Evolutionary conservation across 768 basidiomycete genomes (phyloP), one percentile per base, ranked within the genome.

Genomic region (Mycena olivaceomarginata): DNA sequence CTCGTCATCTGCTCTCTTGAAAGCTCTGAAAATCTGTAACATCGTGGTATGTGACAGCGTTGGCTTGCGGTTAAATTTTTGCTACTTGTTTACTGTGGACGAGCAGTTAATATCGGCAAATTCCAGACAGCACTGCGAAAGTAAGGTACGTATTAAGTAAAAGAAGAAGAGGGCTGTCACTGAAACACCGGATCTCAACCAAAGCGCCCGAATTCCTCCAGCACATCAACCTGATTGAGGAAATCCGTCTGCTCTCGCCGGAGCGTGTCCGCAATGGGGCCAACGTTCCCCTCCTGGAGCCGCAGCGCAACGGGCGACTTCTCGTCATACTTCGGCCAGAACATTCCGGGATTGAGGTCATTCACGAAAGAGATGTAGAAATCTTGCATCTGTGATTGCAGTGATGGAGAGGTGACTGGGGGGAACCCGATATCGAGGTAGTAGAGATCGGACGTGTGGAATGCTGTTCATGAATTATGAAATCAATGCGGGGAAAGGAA

Each of bases 311-410:
- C 13, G 25, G 15, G 45, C 43, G 64, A 66, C n/a, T 25, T 25
- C 60, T 72, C 46, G 1, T 12, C 25, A 41, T 72, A 72, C 46
- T 51, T 53, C 20, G 70, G 70, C 70, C 70, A 64, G 37, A 15
- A 51, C 18, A 48, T 9, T 15, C 70, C 62, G 2, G 70, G 70
- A 53, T 37, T 64, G 40, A 64, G 60, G 25, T 72, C 48, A 10
- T 72, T 72, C 13, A 40, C 37, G 18, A 71, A 71, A 31, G 70
- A 48, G 60, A 71, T 71, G 45, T 71, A 71, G 37, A 71, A 62
- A 51, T 71, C 70, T 53, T 71, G 70, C 70, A 71, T 63, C 46
- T 71, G 60, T 10, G 16, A 20, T 60, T 11, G 15, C 31, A 71
- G 70, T 15, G 43, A 45, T 15, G 43, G 46, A 2, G 22, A 11